Base-by-base conservation (phyloP, 2,329 filamentous ascomycete genomes). In the Simplicillium aogashimaense region DNA sequence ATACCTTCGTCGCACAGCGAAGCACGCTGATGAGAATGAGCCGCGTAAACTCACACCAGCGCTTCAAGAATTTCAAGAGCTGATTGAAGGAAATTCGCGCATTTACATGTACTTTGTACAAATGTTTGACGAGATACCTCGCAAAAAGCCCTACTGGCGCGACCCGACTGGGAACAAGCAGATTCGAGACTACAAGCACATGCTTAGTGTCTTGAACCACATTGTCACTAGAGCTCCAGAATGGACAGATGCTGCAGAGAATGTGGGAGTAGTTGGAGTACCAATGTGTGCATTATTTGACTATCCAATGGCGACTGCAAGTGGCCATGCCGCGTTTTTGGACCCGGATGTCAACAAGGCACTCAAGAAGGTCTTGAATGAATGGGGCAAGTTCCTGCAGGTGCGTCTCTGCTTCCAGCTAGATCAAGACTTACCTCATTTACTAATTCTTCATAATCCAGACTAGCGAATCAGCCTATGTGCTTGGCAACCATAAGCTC, bases 211-310 rank as follows among this genome's bases (percentile, higher is more conserved):
- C 4, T 9, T 41, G 3, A 41, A 20, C 29, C 39, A 41, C 14
- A 41, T 41, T 34, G 30, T 37, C 18, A 41, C n/a, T 13, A 37
- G 18, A 3, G 39, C 39, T 4, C 39, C 20, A 25, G 20, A 25
- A 25, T 25, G 20, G 20, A 25, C 20, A 25, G 20, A 25, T 9
- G 20, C 20, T 9, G 20, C 20, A 9, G 20, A 25, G 48, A 63
- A 61, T 12, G 69, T 66, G 12, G 70, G 70, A 14, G 66, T 74
- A 57, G 70, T 74, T 1, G 70, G 70, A 0, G 69, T 74, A n/a
- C 71, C 70, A 3, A 65, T 74, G 58, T 62, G 61, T 44, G 67
- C 67, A 7, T 58, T 75, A 3, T 67, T 75, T n/a, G 70, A 25
- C 20, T 25, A 25, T 25, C 20, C 20, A 25, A 25, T 25, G 20